These are phyloP conservation scores for Chlorophyllum brunneum DNA, from an alignment of 768 basidiomycete species.

Conservation along the genomic window DNA sequence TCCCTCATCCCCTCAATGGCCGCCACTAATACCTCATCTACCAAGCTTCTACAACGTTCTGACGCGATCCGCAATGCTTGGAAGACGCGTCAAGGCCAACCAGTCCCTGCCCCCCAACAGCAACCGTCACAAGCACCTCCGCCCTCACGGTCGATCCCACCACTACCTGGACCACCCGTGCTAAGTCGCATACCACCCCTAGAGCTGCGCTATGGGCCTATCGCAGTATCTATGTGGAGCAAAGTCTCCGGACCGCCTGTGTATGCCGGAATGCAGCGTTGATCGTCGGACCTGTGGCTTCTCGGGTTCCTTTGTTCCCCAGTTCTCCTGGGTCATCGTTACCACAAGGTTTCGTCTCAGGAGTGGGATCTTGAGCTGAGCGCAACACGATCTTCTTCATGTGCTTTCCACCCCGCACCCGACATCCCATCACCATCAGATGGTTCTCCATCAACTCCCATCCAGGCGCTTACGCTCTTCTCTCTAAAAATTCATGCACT, in stretches of 20 bases:
- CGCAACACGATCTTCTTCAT: too few species aligned
- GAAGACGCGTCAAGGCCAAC: constrained; percentile 58
- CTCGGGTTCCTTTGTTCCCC: background rate
- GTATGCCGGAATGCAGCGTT: constrained; percentile 67
- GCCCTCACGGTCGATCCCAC: constrained; percentile 18
- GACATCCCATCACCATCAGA: too few species aligned
- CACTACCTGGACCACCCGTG: background rate
- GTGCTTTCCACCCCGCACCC: too few species aligned
- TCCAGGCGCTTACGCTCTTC: too few species aligned
- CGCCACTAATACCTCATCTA: background rate
- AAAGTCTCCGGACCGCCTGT: constrained; percentile 64
- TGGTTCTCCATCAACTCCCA: too few species aligned
- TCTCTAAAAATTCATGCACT: too few species aligned
- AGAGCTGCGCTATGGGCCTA: constrained; percentile 60
- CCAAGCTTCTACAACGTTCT: constrained; percentile 66
- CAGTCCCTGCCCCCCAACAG: constrained; percentile 15
- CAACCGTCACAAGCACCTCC: constrained; percentile 22
- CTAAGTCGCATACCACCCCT: constrained; percentile 19
- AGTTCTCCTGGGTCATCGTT: background rate
- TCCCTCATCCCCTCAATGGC: background rate
- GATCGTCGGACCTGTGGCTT: constrained; percentile 18
- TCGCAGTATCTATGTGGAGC: constrained; percentile 64
- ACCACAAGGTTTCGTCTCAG: background rate
- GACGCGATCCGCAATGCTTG: constrained; percentile 65
- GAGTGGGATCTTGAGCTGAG: background rate